Evolutionary conservation across 345 rosid species (phyloP).

Genomic region (Dimocarpus longan): DNA sequence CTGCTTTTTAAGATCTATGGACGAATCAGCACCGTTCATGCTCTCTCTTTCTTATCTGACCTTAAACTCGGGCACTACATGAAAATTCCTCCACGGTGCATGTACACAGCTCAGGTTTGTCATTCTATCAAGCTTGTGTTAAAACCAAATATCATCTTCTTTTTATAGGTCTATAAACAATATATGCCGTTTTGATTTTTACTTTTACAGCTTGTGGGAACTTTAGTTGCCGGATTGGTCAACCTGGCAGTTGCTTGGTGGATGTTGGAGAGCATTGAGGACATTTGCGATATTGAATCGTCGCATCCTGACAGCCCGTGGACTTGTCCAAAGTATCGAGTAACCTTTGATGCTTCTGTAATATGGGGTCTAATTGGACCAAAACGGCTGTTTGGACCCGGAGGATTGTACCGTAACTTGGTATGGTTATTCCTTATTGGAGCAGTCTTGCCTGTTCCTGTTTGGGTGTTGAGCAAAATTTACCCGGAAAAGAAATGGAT

Average conservation of each 20-base stretch:
- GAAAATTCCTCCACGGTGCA: constrained; percentile 98
- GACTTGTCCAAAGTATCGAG: constrained; percentile 98
- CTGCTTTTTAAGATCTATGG: constrained; percentile 96
- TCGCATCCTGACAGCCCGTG: constrained; percentile 88
- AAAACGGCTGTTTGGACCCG: constrained; percentile 77
- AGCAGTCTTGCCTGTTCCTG: constrained; percentile 89
- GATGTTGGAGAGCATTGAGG: constrained; percentile 88
- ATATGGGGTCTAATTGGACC: constrained; percentile 99
- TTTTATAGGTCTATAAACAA: neutral
- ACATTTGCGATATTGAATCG: constrained; percentile 78
- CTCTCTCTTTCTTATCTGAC: constrained; percentile 94
- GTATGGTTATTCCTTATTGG: constrained; percentile 96
- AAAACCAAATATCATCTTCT: neutral
- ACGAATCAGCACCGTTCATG: constrained; percentile 90
- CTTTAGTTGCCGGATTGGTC: constrained; percentile 71
- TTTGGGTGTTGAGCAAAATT: constrained; percentile 81
- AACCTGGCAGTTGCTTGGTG: constrained; percentile 99
- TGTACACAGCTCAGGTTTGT: constrained; percentile 91
- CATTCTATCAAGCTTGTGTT: constrained; percentile 8
- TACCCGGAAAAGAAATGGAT: constrained; percentile 97
- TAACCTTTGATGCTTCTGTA: constrained; percentile 95
- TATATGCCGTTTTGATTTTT: neutral
- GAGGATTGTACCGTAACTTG: constrained; percentile 88
- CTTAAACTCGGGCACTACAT: constrained; percentile 99
- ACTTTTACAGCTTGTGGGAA: constrained; percentile 67